Evolutionary conservation across 202 grass and related monocot genomes (phyloP), one percentile per base, ranked within the genome.

Genomic region (Zoysia matrella): DNA sequence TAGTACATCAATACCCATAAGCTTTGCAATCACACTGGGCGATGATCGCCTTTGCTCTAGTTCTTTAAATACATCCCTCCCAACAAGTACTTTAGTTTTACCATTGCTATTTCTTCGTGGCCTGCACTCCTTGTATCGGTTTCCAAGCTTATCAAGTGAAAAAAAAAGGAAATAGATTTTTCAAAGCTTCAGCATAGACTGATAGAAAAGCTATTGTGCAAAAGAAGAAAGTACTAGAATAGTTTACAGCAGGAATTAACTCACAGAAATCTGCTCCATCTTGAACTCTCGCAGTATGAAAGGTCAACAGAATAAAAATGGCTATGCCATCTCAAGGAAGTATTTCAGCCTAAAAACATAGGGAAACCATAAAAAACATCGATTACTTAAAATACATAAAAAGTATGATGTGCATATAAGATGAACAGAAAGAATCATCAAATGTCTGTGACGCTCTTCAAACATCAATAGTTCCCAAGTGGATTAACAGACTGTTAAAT

Each of bases 1-100:
- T 47, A 94, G 52, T 42, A 90, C 89, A 65, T 99, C 90, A 64
- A 99, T 87, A 74, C 91, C 96, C 96, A 99, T 99, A 40, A 99
- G 85, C 84, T 92, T 94, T 86, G 96, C 93, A 52, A 99, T 94
- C 69, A 99, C 91, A 87, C 91, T 97, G 53, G 89, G 89, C 8
- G 95, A 95, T n/a, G 92, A 66, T 46, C 72, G 67, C 46, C 84
- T 90, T 77, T 84, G 73, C 78, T 90, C 90, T 30, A 90, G 47
- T 72, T 90, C 88, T 70, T 88, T 85, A 2, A 85, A 77, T 56
- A 67, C 65, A 86, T 91, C 88, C 77, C 91, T 89, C 72, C 81
- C 84, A 44, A 85, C 77, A 67, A 82, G 69, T 82, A 83, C 42
- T 73, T 83, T 89, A 15, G 74, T 83, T 87, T 80, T 83, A 74